These are phyloP conservation scores for Porphyra umbilicalis DNA, from an alignment of 31 red algal species.

Conservation along the genomic window DNA sequence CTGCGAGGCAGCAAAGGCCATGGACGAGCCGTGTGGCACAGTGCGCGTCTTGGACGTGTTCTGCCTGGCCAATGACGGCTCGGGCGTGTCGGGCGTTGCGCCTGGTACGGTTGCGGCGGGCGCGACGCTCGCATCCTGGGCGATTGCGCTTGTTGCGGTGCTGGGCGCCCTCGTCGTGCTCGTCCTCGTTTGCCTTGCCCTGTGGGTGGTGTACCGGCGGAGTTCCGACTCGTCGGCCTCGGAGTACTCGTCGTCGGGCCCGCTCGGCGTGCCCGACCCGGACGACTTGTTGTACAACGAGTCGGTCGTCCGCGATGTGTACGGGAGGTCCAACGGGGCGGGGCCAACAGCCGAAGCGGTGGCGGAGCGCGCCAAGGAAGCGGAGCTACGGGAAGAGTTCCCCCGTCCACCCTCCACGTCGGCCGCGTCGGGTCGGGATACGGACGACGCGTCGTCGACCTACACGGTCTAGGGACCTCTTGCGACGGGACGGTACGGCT, in stretches of 20 bases:
- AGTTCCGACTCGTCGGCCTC: slow-evolving; percentile 33
- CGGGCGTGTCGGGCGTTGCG: slow-evolving; percentile 15
- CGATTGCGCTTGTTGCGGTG: slow-evolving; percentile 41
- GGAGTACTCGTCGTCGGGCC: slow-evolving; percentile 61
- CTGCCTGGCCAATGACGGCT: slow-evolving; percentile 1
- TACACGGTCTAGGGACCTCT: slow-evolving; percentile 37
- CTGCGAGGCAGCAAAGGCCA: not conserved
- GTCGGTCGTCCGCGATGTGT: slow-evolving; percentile 66
- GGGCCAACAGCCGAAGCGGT: slow-evolving; percentile 36
- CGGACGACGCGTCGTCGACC: slow-evolving; percentile 56
- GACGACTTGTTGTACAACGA: slow-evolving; percentile 63
- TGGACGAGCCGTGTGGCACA: not conserved
- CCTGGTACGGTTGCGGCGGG: slow-evolving; percentile 1
- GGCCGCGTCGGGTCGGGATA: slow-evolving; percentile 33
- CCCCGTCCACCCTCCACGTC: slow-evolving; percentile 63
- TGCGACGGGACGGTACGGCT: not conserved
- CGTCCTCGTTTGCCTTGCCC: slow-evolving; percentile 34
- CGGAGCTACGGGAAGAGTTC: slow-evolving; percentile 50
- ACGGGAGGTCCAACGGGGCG: slow-evolving; percentile 51
- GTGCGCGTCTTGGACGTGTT: slow-evolving; percentile 8
- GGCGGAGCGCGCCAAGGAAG: slow-evolving; percentile 45
- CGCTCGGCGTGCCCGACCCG: slow-evolving; percentile 55
- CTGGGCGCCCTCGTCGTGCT: slow-evolving; percentile 37
- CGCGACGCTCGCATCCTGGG: slow-evolving; percentile 27
- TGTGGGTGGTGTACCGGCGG: slow-evolving; percentile 30